Percentiles rank a stretch among this genome's conserved stretches.
phyloP scores from a whole-genome alignment of 73 alveolate genomes.

The Paramecium pentaurelia region DNA sequence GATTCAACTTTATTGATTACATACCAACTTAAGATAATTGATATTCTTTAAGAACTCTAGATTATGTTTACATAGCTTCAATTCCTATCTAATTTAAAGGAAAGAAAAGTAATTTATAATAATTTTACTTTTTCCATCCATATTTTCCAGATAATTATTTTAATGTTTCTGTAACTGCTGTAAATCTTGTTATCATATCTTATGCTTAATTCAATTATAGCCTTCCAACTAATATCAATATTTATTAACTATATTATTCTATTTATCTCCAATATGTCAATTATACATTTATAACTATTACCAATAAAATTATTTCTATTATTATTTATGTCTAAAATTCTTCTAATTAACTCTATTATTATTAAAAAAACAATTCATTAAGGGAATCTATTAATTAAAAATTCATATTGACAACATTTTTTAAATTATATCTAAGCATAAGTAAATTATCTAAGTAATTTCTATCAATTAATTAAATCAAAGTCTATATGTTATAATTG shows the following conservation, averaged over 20 bases:
- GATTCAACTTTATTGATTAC: not conserved
- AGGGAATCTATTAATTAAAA: not conserved
- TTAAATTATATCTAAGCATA: not conserved
- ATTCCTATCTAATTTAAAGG: not conserved
- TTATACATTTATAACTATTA: not conserved
- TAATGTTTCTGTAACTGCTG: not conserved
- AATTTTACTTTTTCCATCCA: slow-evolving; percentile 26
- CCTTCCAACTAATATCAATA: not conserved
- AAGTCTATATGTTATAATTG: not conserved
- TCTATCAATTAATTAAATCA: not conserved
- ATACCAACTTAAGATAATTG: not conserved
- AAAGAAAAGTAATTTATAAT: not conserved
- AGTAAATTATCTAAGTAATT: not conserved
- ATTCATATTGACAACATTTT: not conserved
- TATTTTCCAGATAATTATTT: not conserved
- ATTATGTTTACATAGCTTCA: not conserved
- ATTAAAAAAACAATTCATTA: not conserved
- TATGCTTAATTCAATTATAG: not conserved
- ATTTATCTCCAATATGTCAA: not conserved
- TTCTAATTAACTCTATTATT: not conserved
- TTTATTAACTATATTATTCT: not conserved
- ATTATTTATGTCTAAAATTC: not conserved
- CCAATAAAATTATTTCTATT: not conserved
- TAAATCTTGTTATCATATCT: not conserved
- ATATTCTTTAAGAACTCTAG: not conserved